Percentiles rank a stretch among this genome's conserved stretches.
phyloP scores from a whole-genome alignment of 176 grass and related monocot species.

The Neostapfia colusana region DNA sequence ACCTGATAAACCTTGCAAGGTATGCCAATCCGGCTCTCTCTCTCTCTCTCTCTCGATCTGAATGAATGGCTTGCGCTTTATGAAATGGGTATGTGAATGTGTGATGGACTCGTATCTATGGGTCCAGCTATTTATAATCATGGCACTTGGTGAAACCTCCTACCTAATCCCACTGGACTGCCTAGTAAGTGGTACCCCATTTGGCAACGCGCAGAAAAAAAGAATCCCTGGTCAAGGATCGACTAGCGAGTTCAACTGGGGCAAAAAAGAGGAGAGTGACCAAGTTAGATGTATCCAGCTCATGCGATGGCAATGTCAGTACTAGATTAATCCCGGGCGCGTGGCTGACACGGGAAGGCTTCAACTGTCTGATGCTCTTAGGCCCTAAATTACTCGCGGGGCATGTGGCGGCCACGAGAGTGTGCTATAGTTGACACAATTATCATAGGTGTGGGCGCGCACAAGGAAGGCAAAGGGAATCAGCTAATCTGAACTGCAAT shows the following conservation, averaged over 20 bases:
- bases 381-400: slow-evolving; percentile 13
- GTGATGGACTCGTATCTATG: slow-evolving; percentile 27
- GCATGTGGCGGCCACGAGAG: slow-evolving; percentile 27
- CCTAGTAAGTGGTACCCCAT: not conserved
- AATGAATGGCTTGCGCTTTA: not conserved
- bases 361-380: slow-evolving; percentile 27
- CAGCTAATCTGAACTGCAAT: not conserved
- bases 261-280: slow-evolving; percentile 19
- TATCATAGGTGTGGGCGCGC: not conserved
- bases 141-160: slow-evolving; percentile 19
- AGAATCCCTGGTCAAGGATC: slow-evolving; percentile 26
- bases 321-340: slow-evolving; percentile 37
- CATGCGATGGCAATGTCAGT: slow-evolving; percentile 31
- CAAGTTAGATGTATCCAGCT: slow-evolving; percentile 47
- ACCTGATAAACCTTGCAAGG: slow-evolving; percentile 4
- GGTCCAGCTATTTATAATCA: slow-evolving; percentile 40
- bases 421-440: not conserved
- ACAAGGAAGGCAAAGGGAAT: slow-evolving; percentile 19
- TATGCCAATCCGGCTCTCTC: slow-evolving; percentile 9
- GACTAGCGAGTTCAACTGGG: slow-evolving; percentile 15
- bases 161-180: slow-evolving; percentile 35
- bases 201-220: slow-evolving; percentile 15
- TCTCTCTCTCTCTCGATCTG: not conserved
- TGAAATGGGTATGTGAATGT: not conserved
- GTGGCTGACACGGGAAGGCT: slow-evolving; percentile 44